Conservation (phyloP, 257 asterid species). For the Striga asiatica region DNA sequence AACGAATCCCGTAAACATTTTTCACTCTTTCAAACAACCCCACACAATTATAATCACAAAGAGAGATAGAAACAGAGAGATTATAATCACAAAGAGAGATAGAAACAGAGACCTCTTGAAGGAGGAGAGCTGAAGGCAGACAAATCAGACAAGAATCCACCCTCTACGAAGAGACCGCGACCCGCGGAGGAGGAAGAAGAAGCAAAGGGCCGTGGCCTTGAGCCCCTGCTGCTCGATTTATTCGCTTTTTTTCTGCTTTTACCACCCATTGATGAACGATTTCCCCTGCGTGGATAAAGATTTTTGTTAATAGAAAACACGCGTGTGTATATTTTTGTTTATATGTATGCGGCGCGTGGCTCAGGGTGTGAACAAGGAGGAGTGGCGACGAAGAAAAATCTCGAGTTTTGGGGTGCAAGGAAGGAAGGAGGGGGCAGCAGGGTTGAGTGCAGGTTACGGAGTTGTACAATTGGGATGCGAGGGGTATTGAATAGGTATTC, state of each 20-base stretch:
- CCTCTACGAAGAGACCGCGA: constrained; percentile 61
- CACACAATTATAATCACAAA: not conserved
- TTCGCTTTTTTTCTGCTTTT: constrained; percentile 32
- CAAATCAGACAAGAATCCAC: constrained; percentile 79
- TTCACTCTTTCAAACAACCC: not conserved
- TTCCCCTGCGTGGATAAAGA: too few relatives aligned
- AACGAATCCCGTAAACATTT: not conserved
- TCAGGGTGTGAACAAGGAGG: too few relatives aligned
- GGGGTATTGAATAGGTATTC: too few relatives aligned
- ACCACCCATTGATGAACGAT: constrained; percentile 45
- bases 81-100: not conserved
- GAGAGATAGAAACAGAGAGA: too few relatives aligned
- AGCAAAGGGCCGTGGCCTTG: constrained; percentile 17
- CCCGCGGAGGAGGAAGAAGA: constrained; percentile 25
- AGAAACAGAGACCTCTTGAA: constrained; percentile 42
- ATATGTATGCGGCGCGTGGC: too few relatives aligned
- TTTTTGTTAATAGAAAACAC: too few relatives aligned
- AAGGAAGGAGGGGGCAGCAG: too few relatives aligned
- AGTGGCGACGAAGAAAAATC: too few relatives aligned
- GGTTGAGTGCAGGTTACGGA: too few relatives aligned
- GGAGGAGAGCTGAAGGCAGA: constrained; percentile 47
- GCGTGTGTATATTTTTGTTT: too few relatives aligned
- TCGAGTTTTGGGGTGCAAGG: too few relatives aligned
- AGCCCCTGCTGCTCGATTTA: constrained; percentile 38
- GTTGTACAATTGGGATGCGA: too few relatives aligned